Evolutionary conservation across 306 rosid species (phyloP).

Genomic region (Glycine tomentella): DNA sequence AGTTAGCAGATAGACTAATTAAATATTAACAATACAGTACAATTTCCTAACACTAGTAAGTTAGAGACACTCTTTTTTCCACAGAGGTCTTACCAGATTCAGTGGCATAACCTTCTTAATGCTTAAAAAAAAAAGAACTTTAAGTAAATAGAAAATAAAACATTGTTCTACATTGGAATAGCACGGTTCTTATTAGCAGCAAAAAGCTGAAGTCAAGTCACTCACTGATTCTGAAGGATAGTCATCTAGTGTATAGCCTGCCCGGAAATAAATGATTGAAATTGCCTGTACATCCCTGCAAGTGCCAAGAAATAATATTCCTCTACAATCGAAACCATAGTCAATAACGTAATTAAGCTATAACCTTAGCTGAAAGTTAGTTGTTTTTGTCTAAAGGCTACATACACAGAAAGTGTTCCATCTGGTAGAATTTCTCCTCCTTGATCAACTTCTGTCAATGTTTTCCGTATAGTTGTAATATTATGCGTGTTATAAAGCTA

Average conservation of each 20-base stretch:
- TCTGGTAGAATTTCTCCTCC: conserved; percentile 80
- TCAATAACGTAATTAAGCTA: conserved; percentile 23
- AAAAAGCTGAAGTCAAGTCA: conserved; percentile 36
- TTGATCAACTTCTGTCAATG: conserved; percentile 77
- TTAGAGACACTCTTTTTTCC: not conserved
- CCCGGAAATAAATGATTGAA: conserved; percentile 84
- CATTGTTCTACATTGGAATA: conserved; percentile 11
- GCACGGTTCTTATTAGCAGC: conserved; percentile 17
- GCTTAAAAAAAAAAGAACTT: too few species aligned
- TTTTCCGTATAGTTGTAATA: conserved; percentile 71
- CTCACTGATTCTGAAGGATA: conserved; percentile 95
- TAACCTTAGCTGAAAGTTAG: conserved; percentile 26
- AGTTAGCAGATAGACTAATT: too few species aligned
- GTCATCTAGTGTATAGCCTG: conserved; percentile 85
- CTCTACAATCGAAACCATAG: conserved; percentile 35
- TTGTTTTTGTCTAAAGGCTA: conserved; percentile 43
- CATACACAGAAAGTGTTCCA: conserved; percentile 88
- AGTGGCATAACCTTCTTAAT: too few species aligned
- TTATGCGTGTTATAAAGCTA: conserved; percentile 67
- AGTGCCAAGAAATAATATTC: conserved; percentile 41
- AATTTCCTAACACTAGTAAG: not conserved
- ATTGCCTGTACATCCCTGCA: conserved; percentile 73
- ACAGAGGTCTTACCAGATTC: too few species aligned
- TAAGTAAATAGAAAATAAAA: not conserved
- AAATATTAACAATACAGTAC: too few species aligned